phyloP scores from a whole-genome alignment of 345 rosid species.

The Noccaea bulbosa region DNA sequence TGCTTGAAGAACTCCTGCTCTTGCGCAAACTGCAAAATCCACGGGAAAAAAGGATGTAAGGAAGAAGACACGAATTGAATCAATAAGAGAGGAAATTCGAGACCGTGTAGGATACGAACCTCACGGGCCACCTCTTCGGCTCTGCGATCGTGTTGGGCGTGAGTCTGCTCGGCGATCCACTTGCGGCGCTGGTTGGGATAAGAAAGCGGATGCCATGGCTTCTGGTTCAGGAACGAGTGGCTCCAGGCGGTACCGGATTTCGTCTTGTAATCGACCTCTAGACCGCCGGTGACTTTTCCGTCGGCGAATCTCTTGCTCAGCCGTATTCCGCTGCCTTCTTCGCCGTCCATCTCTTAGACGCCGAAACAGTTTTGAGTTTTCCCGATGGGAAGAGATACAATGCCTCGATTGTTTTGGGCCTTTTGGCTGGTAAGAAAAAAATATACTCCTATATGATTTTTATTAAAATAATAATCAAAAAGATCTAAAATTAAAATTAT shows the following conservation, averaged over 20 bases:
- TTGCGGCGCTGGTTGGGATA: conserved; percentile 98
- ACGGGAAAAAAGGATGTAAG: background rate
- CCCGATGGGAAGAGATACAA: background rate
- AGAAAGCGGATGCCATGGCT: conserved; percentile 99
- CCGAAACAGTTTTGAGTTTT: conserved; percentile 3
- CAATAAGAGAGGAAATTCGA: background rate
- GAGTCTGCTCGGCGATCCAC: conserved; percentile 97
- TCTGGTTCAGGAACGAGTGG: conserved; percentile 92
- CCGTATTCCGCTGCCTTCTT: conserved; percentile 72
- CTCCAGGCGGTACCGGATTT: conserved; percentile 98
- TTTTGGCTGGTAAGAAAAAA: background rate
- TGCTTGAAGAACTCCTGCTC: conserved; percentile 98
- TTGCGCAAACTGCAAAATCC: conserved; percentile 70
- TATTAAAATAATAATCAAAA: no score
- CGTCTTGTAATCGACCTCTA: conserved; percentile 90
- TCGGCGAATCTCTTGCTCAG: conserved; percentile 80
- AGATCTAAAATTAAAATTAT: no score
- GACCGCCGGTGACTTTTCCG: conserved; percentile 47
- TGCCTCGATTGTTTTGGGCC: background rate
- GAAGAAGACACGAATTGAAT: background rate
- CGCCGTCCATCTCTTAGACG: conserved; percentile 65
- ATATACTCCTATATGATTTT: no score
- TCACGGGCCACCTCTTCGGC: conserved; percentile 89
- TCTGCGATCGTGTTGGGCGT: conserved; percentile 72
- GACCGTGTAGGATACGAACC: conserved; percentile 42